Evolutionary conservation across 192 early-diverging fungal species (phyloP).

Genomic region (Oehlia diaphana): DNA sequence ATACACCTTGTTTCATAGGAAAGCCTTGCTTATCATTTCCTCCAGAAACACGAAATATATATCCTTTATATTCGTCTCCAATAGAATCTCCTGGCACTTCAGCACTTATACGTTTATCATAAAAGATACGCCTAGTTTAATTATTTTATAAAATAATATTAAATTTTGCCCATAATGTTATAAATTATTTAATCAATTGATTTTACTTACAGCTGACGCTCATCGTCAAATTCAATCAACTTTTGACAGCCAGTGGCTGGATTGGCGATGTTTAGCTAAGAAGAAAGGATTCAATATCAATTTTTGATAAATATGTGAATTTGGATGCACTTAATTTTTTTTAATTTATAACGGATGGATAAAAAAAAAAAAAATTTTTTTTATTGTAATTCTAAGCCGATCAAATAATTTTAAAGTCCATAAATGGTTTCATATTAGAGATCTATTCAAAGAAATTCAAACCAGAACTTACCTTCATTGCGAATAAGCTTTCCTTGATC

Average conservation of each 20-base stretch:
- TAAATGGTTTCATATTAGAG: not conserved
- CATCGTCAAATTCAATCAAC: constrained; percentile 96
- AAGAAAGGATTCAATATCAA: not conserved
- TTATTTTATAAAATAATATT: constrained; percentile 18
- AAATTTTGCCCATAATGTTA: not conserved
- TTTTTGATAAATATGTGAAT: not conserved
- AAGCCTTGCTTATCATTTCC: constrained; percentile 99
- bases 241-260: constrained; percentile 98
- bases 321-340: not conserved
- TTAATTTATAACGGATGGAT: not conserved
- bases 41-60: constrained; percentile 98
- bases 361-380: not conserved
- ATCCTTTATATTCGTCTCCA: constrained; percentile 99
- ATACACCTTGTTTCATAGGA: constrained; percentile 99
- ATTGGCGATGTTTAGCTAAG: constrained; percentile 89
- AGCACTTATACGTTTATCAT: constrained; percentile 96
- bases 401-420: not conserved
- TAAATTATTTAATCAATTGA: not conserved
- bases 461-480: not conserved
- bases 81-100: constrained; percentile 95
- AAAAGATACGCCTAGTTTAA: constrained; percentile 86
- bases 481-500: not conserved
- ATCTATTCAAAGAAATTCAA: not conserved
- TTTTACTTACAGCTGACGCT: constrained; percentile 75
- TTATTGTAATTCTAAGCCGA: not conserved